These are phyloP conservation scores for Paralagenidium karlingii DNA, from an alignment of 352 stramenopile species.

Conservation along the genomic window DNA sequence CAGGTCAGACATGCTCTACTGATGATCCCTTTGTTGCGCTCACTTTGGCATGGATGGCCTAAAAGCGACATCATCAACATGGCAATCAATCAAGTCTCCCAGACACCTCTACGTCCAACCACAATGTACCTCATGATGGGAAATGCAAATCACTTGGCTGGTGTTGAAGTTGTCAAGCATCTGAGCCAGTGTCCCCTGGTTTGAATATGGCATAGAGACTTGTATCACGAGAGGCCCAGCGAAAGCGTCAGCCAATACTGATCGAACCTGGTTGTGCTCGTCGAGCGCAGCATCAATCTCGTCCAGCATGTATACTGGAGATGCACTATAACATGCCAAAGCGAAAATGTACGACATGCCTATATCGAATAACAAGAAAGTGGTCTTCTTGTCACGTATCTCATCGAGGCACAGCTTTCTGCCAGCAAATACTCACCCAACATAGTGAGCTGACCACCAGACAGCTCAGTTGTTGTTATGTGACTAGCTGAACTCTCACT, in stretches of 20 bases:
- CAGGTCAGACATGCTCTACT: no score
- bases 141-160: constrained; percentile 32
- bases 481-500: background rate
- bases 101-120: background rate
- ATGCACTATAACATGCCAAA: constrained; percentile 17
- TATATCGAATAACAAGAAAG: constrained; percentile 1
- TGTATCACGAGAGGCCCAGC: background rate
- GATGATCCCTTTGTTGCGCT: background rate
- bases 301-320: constrained; percentile 23
- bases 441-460: constrained; percentile 24
- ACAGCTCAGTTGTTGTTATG: constrained; percentile 14
- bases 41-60: no score
- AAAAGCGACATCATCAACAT: no score
- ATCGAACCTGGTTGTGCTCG: constrained; percentile 21
- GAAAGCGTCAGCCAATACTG: background rate
- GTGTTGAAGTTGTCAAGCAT: constrained; percentile 12
- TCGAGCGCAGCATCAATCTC: constrained; percentile 28
- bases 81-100: no score
- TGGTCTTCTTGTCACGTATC: background rate
- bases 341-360: constrained; percentile 29
- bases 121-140: constrained; percentile 16
- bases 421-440: constrained; percentile 12
- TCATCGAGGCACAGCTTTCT: no score
- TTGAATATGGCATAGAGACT: no score
- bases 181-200: no score